Conservation (phyloP, 2,329 filamentous ascomycete species). For the Ascochyta clinopodiicola region DNA sequence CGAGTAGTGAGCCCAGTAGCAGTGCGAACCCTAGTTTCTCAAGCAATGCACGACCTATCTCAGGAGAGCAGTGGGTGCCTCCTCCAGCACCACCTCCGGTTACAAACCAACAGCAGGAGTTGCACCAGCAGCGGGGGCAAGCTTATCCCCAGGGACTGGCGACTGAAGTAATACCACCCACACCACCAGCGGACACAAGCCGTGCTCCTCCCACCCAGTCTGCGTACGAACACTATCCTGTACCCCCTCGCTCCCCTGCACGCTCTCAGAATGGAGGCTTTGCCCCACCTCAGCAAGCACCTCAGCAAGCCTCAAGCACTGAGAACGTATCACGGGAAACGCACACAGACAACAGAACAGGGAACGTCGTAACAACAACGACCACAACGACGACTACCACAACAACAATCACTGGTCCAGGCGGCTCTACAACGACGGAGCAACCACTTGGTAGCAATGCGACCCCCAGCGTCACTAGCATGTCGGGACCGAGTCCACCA, state of each 20-base stretch:
- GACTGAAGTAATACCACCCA: slow-evolving; percentile 31
- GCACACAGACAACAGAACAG: slow-evolving; percentile 40
- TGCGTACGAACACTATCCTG: slow-evolving; percentile 9
- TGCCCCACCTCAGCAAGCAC: slow-evolving; percentile 1
- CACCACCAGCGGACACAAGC: slow-evolving; percentile 21
- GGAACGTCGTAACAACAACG: slow-evolving; percentile 44
- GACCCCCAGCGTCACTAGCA: slow-evolving; percentile 37
- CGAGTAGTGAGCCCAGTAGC: slow-evolving; percentile 40
- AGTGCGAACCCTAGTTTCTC: slow-evolving; percentile 43
- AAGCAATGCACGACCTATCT: slow-evolving; percentile 35
- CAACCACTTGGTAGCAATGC: slow-evolving; percentile 30
- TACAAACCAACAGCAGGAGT: background rate
- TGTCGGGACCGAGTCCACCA: slow-evolving; percentile 44
- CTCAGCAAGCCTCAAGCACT: slow-evolving; percentile 18
- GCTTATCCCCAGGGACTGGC: slow-evolving; percentile 7
- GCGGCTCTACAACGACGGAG: slow-evolving; percentile 43
- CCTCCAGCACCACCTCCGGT: slow-evolving; percentile 19
- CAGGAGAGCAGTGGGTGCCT: slow-evolving; percentile 35
- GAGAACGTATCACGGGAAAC: slow-evolving; percentile 40
- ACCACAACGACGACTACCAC: slow-evolving; percentile 48
- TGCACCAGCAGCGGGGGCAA: background rate
- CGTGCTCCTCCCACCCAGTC: slow-evolving; percentile 6
- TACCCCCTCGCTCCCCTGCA: slow-evolving; percentile 1
- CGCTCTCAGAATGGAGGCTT: slow-evolving; percentile 3
- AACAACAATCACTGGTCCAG: slow-evolving; percentile 44